Conservation (phyloP, 257 asterid genomes). For the Petunia secreta region DNA sequence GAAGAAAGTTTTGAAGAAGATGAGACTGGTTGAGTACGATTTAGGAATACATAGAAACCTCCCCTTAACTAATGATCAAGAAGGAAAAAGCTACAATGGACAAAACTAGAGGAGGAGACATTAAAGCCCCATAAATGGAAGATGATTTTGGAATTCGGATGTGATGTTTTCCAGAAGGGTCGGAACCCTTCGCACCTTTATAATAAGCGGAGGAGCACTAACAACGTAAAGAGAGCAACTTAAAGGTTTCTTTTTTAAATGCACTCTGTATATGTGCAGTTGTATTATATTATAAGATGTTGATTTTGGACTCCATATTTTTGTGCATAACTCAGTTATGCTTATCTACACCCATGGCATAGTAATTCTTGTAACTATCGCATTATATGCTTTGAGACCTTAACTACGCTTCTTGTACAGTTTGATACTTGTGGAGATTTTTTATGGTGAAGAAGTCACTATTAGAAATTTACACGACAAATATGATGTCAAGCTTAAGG, state of each 20-base stretch:
- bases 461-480: no score
- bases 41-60: conserved; percentile 34
- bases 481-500: no score
- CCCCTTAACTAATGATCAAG: conserved; percentile 43
- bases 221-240: conserved; percentile 38
- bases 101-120: conserved; percentile 59
- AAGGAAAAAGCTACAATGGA: conserved; percentile 58
- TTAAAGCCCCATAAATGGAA: conserved; percentile 55
- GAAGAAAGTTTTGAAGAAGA: conserved; percentile 56
- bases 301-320: background rate
- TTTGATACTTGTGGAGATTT: no score
- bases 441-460: no score
- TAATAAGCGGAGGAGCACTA: conserved; percentile 75
- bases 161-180: conserved; percentile 48
- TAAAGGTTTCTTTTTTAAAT: background rate
- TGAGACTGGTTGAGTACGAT: conserved; percentile 45
- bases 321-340: background rate
- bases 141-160: conserved; percentile 56
- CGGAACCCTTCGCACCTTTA: conserved; percentile 65
- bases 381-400: background rate
- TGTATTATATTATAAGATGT: background rate
- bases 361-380: background rate
- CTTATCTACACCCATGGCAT: background rate
- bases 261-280: background rate
- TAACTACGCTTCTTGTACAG: no score